phyloP scores from a whole-genome alignment of 2,329 filamentous ascomycete genomes.

The Claviceps pazoutovae region DNA sequence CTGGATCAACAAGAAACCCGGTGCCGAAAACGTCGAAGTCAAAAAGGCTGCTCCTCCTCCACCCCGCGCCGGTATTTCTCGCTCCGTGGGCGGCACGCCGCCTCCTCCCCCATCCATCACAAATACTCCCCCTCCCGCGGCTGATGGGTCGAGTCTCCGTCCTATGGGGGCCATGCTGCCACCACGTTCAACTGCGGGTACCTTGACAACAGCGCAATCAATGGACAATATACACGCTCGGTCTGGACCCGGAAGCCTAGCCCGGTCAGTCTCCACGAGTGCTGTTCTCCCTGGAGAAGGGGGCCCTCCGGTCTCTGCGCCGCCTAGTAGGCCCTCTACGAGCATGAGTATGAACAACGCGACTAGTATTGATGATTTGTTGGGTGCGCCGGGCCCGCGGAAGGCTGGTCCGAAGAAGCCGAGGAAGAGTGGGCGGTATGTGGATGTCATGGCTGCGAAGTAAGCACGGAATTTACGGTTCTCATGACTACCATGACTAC shows the following conservation, averaged over 20 bases:
- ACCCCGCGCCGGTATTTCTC: conserved; percentile 44
- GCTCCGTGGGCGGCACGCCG: conserved; percentile 39
- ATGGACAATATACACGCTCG: conserved; percentile 20
- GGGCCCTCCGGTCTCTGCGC: conserved; percentile 28
- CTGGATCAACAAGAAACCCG: conserved; percentile 94
- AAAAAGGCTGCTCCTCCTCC: conserved; percentile 65
- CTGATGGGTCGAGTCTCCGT: conserved; percentile 18
- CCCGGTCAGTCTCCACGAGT: conserved; percentile 35
- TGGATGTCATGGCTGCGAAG: conserved; percentile 84
- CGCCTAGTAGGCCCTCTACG: conserved; percentile 57
- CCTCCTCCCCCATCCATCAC: conserved; percentile 34
- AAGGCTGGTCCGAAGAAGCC: conserved; percentile 52
- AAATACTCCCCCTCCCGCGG: conserved; percentile 20
- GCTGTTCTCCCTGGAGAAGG: conserved; percentile 15
- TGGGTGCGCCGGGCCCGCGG: conserved; percentile 59
- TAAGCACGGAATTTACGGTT: too few relatives aligned
- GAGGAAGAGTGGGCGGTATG: conserved; percentile 77
- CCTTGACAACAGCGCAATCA: conserved; percentile 2
- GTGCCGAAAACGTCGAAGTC: conserved; percentile 44
- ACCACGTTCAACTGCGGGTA: conserved; percentile 6
- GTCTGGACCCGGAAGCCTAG: conserved; percentile 25
- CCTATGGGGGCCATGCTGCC: conserved; percentile 15
- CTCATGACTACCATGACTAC: not conserved
- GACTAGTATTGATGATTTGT: conserved; percentile 87
- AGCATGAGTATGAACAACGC: conserved; percentile 83